Evolutionary conservation across 306 rosid genomes (phyloP).

Genomic region (Trifolium pratense): DNA sequence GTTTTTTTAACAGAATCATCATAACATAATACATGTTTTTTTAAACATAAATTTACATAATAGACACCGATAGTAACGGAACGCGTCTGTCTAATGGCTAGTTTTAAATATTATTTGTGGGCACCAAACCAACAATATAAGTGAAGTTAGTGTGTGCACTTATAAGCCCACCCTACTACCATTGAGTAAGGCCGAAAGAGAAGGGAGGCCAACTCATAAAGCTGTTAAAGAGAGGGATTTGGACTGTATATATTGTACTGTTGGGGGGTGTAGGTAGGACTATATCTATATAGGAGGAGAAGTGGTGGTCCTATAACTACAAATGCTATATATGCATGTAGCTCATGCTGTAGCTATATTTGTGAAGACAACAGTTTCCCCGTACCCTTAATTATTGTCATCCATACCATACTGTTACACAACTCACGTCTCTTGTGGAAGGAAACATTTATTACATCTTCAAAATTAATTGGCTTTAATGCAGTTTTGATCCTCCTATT

Average conservation of each 20-base stretch:
- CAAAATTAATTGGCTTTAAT: too few relatives aligned
- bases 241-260: conserved; percentile 36
- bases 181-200: conserved; percentile 41
- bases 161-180: conserved; percentile 40
- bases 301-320: conserved; percentile 46
- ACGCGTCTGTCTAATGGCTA: too few relatives aligned
- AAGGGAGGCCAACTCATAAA: conserved; percentile 48
- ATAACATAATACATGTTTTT: too few relatives aligned
- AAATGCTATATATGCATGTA: conserved; percentile 24
- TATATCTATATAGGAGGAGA: neutral
- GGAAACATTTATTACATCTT: conserved; percentile 31
- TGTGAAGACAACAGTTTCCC: conserved; percentile 50
- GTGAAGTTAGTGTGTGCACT: conserved; percentile 34
- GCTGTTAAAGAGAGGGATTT: conserved; percentile 38
- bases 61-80: too few relatives aligned
- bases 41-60: too few relatives aligned
- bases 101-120: neutral
- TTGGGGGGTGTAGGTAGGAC: conserved; percentile 35
- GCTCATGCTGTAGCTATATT: conserved; percentile 52
- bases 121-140: conserved; percentile 20
- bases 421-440: conserved; percentile 31
- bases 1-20: too few relatives aligned
- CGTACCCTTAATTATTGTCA: conserved; percentile 47
- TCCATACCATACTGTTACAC: conserved; percentile 27
- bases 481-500: too few relatives aligned